Conservation (phyloP, 257 asterid species). For the Solanum bulbocastanum region DNA sequence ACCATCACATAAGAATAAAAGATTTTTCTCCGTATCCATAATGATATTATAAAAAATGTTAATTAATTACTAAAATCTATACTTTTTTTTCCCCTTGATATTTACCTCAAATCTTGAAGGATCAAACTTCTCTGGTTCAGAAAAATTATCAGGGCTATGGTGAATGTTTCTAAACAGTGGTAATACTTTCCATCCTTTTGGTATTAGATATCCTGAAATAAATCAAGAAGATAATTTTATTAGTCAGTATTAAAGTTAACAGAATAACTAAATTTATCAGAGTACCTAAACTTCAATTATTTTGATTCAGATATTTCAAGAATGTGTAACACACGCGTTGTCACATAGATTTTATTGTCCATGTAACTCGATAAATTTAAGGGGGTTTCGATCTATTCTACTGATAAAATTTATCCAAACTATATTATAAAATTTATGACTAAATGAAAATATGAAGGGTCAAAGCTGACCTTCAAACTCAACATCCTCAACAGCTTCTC, state of each 20-base stretch:
- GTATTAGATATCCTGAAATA: slow-evolving; percentile 61
- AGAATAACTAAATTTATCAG: too few species aligned
- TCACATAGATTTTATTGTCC: too few species aligned
- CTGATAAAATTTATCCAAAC: neutral
- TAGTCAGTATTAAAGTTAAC: neutral
- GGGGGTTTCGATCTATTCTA: too few species aligned
- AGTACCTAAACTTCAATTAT: neutral
- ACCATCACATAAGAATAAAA: neutral
- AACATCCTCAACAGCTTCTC: slow-evolving; percentile 81
- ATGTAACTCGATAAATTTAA: neutral
- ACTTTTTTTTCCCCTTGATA: too few species aligned
- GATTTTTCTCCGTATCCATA: neutral
- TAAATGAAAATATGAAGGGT: neutral
- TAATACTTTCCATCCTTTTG: slow-evolving; percentile 96
- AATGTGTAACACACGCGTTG: neutral
- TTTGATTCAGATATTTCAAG: neutral
- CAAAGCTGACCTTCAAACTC: slow-evolving; percentile 51
- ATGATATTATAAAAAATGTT: neutral
- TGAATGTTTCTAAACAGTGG: slow-evolving; percentile 92
- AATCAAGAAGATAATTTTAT: neutral
- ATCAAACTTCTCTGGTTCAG: slow-evolving; percentile 93
- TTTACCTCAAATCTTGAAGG: slow-evolving; percentile 98
- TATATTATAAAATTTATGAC: neutral
- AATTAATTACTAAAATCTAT: neutral
- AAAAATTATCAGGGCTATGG: slow-evolving; percentile 81